phyloP scores from a whole-genome alignment of 768 basidiomycete species.

The Tulasnella sp. region DNA sequence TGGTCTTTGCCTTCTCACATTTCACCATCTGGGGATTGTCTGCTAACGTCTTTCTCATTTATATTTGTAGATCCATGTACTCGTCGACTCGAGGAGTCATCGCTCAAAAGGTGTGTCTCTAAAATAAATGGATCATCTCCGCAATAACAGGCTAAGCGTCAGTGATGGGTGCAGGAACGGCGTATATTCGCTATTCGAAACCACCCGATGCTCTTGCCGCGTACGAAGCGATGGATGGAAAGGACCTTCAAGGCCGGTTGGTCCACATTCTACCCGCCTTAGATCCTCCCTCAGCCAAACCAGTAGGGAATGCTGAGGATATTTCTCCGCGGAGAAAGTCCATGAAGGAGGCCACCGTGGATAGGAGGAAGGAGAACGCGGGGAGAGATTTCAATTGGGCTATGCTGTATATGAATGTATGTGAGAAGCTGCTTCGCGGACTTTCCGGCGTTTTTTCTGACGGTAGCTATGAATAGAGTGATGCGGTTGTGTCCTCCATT shows the following conservation, averaged over 20 bases:
- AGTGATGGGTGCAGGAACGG: slow-evolving; percentile 48
- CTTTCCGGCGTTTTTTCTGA: background rate
- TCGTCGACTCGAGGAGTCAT: slow-evolving; percentile 53
- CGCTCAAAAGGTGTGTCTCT: slow-evolving; percentile 50
- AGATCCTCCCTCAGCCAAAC: slow-evolving; percentile 54
- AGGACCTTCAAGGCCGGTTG: slow-evolving; percentile 87
- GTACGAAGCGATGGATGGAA: slow-evolving; percentile 76
- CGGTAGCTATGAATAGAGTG: too few relatives aligned
- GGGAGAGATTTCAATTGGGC: slow-evolving; percentile 90
- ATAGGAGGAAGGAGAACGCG: slow-evolving; percentile 66
- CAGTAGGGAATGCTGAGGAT: slow-evolving; percentile 44
- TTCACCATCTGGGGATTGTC: too few relatives aligned
- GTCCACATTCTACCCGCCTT: slow-evolving; percentile 83
- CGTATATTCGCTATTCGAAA: slow-evolving; percentile 58
- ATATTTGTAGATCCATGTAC: slow-evolving; percentile 57
- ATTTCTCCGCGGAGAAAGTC: slow-evolving; percentile 50
- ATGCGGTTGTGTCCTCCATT: slow-evolving; percentile 89
- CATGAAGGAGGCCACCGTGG: slow-evolving; percentile 61
- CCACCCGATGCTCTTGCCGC: slow-evolving; percentile 64
- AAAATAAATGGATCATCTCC: background rate
- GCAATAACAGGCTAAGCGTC: background rate
- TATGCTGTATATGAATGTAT: slow-evolving; percentile 97
- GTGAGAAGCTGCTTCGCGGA: background rate
- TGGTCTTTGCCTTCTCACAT: too few relatives aligned
- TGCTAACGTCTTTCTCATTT: background rate